These are phyloP conservation scores for Inonotus obliquus DNA, from an alignment of 1,284 basidiomycete genomes.

Conservation along the genomic window DNA sequence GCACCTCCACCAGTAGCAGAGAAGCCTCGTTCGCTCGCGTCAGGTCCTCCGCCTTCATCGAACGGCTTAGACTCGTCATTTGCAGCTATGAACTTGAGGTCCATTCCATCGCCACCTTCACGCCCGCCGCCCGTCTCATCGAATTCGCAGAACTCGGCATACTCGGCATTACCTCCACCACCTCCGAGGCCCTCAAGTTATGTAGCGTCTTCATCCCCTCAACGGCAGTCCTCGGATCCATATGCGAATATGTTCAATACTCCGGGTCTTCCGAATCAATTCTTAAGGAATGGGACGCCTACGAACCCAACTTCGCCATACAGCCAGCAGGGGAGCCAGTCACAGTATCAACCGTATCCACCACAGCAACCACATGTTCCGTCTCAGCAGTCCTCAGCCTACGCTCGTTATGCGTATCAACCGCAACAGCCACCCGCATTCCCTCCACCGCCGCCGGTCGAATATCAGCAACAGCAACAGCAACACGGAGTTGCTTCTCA, in stretches of 20 bases:
- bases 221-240: slow-evolving; percentile 19
- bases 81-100: slow-evolving; percentile 45
- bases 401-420: slow-evolving; percentile 21
- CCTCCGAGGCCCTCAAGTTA: slow-evolving; percentile 28
- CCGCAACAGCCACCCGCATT: slow-evolving; percentile 7
- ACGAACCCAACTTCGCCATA: slow-evolving; percentile 12
- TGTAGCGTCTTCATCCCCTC: slow-evolving; percentile 30
- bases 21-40: slow-evolving; percentile 47
- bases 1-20: slow-evolving; percentile 37
- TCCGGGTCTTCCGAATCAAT: slow-evolving; percentile 3
- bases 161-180: slow-evolving; percentile 29
- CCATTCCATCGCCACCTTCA: slow-evolving; percentile 21
- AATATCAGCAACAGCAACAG: slow-evolving; percentile 22
- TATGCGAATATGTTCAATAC: slow-evolving; percentile 21
- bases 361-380: slow-evolving; percentile 24
- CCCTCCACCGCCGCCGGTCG: slow-evolving; percentile 25
- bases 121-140: slow-evolving; percentile 21
- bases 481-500: slow-evolving; percentile 17
- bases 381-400: slow-evolving; percentile 22
- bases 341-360: slow-evolving; percentile 15
- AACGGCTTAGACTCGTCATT: slow-evolving; percentile 43
- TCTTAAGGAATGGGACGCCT: neutral
- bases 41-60: slow-evolving; percentile 33
- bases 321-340: slow-evolving; percentile 11
- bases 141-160: slow-evolving; percentile 17